Evolutionary conservation across 129 eudicot genomes (phyloP).

Genomic region (Centaurea solstitialis): DNA sequence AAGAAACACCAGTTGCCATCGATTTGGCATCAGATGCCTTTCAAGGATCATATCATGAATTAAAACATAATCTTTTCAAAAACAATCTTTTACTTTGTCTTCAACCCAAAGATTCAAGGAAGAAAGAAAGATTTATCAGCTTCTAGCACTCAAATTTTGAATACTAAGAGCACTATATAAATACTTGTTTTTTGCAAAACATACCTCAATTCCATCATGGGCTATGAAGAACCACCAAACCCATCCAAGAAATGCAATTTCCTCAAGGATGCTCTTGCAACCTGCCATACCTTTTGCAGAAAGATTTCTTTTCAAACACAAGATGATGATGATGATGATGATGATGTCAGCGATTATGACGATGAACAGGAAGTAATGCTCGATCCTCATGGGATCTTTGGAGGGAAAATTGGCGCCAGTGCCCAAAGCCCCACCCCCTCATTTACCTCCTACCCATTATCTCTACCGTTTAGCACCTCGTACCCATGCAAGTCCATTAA

Average conservation of each 20-base stretch:
- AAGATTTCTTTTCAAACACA: slow-evolving; percentile 35
- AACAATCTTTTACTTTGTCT: slow-evolving; percentile 54
- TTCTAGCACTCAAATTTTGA: slow-evolving; percentile 22
- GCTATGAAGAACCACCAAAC: slow-evolving; percentile 45
- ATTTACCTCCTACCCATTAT: too few relatives aligned
- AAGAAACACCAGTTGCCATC: slow-evolving; percentile 29
- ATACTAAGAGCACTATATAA: slow-evolving; percentile 19
- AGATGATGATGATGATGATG: slow-evolving; percentile 34
- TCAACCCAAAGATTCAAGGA: slow-evolving; percentile 72
- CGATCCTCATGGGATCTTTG: too few relatives aligned
- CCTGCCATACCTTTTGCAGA: slow-evolving; percentile 53
- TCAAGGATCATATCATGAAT: slow-evolving; percentile 23
- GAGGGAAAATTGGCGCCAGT: too few relatives aligned
- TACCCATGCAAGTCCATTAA: too few relatives aligned
- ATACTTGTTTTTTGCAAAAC: slow-evolving; percentile 15
- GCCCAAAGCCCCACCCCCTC: too few relatives aligned
- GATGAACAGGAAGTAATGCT: slow-evolving; percentile 72
- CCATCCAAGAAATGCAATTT: slow-evolving; percentile 62
- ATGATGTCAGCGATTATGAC: slow-evolving; percentile 37
- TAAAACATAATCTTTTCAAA: slow-evolving; percentile 26
- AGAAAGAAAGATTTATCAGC: slow-evolving; percentile 27
- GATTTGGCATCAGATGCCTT: slow-evolving; percentile 34
- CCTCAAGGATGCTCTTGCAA: slow-evolving; percentile 53
- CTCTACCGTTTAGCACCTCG: too few relatives aligned
- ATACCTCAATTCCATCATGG: slow-evolving; percentile 33